Conservation (phyloP, 495 filamentous ascomycete genomes). For the Tuber borchii region DNA sequence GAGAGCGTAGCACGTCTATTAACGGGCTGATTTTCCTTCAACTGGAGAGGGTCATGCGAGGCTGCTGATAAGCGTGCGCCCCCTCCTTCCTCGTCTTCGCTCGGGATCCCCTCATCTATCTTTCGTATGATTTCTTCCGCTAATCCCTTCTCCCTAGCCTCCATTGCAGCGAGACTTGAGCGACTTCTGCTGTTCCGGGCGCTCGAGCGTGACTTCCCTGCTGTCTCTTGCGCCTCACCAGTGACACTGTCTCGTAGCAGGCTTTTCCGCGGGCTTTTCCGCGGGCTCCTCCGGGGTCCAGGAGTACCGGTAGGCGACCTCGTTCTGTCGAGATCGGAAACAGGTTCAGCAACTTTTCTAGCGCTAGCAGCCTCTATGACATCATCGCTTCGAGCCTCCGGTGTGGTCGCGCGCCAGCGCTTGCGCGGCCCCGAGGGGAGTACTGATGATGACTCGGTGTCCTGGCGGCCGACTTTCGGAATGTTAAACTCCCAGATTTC, state of each 20-base stretch:
- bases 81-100: background rate
- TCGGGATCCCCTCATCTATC: background rate
- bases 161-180: background rate
- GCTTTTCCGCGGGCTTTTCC: background rate
- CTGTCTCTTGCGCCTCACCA: background rate
- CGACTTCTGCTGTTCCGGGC: background rate
- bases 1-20: background rate
- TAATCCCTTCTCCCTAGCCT: background rate
- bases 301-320: background rate
- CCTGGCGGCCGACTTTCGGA: background rate
- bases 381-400: background rate
- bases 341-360: background rate
- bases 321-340: background rate
- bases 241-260: background rate
- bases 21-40: background rate
- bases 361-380: background rate
- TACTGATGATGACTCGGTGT: background rate
- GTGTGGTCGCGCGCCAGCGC: background rate
- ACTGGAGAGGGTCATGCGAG: slow-evolving; percentile 3
- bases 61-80: background rate
- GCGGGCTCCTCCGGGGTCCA: background rate
- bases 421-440: background rate
- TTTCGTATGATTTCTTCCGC: background rate
- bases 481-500: background rate
- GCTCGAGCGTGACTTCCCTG: background rate